Evolutionary conservation across 2,329 filamentous ascomycete genomes (phyloP), one percentile per base, ranked within the genome.

Genomic region (Epichloe sp.): DNA sequence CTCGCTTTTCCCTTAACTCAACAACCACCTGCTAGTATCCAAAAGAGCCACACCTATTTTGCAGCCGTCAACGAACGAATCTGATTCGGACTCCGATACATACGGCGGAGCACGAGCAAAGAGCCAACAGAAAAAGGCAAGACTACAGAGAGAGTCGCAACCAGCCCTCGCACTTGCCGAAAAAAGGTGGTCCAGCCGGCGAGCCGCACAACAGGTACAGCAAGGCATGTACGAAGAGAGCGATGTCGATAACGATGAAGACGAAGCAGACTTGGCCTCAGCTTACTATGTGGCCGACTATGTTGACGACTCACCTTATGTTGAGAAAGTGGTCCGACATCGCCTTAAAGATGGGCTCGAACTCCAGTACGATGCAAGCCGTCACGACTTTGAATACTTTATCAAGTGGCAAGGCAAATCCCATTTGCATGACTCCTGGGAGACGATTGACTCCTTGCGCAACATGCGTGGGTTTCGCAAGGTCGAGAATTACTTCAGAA

Each of bases 381-480:
- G 77, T 58, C 80, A 89, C 49, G 87, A 96, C 63, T 96, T 93
- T 60, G 88, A 97, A 62, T 98, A 76, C 59, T 79, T 84, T 68
- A 89, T 98, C 68, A 98, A 98, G 71, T 98, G 94, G 93, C 88
- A 96, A 68, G 88, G 85, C 58, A 88, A 89, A 68, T 95, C 93
- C 11, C 89, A 98, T 65, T 83, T 95, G 59, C 93, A 98, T 71
- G 87, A 94, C 52, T 95, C 89, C 0, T 98, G 93, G 91, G 90
- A 97, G 67, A 83, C 82, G 0, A 83, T 84, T 53, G 82, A 87
- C 51, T 78, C 75, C 19, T 78, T 96, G 31, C 76, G 80, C 23
- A 79, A 82, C n/a, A 85, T 84, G 63, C 87, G 88, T 55, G 91
- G 93, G 54, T 84, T 85, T 57, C 86, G 90, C 47, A 89, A 90